phyloP scores from a whole-genome alignment of 2,329 filamentous ascomycete species.

The Colletotrichum filicis region DNA sequence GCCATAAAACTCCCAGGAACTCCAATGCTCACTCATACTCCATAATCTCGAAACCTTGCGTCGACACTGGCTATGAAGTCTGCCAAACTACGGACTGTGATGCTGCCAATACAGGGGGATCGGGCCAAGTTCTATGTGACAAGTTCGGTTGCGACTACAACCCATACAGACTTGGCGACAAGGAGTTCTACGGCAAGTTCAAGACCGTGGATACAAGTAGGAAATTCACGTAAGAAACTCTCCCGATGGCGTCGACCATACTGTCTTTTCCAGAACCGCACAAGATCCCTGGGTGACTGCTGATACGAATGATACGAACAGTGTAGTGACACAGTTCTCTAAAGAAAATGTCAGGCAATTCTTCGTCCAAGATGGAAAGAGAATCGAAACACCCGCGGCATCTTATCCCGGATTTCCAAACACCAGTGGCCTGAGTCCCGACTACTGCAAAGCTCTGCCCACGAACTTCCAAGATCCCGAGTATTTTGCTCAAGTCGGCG shows the following conservation, averaged over 20 bases:
- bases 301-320: background rate
- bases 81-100: conserved; percentile 36
- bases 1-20: conserved; percentile 36
- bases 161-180: conserved; percentile 70
- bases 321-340: conserved; percentile 70
- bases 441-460: background rate
- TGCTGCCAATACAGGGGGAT: conserved; percentile 57
- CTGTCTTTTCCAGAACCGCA: too few species aligned
- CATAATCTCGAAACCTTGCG: conserved; percentile 22
- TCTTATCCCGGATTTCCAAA: background rate
- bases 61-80: background rate
- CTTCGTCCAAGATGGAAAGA: conserved; percentile 69
- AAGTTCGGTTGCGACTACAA: conserved; percentile 75
- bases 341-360: conserved; percentile 65
- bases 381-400: conserved; percentile 57
- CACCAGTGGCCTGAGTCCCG: background rate
- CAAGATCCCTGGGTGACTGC: too few species aligned
- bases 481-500: background rate
- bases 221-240: conserved; percentile 55
- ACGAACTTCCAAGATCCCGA: background rate
- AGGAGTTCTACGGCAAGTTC: conserved; percentile 68
- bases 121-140: conserved; percentile 65
- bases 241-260: too few species aligned
- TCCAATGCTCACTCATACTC: conserved; percentile 65
- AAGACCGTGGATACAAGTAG: conserved; percentile 66